phyloP scores from a whole-genome alignment of 2,329 filamentous ascomycete genomes.

The Zymoseptoria pseudotritici region DNA sequence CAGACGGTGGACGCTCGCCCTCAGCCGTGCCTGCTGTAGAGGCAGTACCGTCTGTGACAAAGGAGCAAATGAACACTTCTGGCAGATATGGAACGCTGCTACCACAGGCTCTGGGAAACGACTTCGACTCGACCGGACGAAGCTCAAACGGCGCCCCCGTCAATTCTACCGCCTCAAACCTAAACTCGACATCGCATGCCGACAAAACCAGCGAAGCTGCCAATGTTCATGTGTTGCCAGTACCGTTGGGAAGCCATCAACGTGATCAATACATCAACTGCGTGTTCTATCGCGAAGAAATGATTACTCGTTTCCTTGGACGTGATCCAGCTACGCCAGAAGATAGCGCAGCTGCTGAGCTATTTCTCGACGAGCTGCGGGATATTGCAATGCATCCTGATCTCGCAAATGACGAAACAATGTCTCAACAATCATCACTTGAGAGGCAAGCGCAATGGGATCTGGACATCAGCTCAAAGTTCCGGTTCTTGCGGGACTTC shows the following conservation, averaged over 20 bases:
- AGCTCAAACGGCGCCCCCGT: background rate
- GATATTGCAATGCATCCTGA: slow-evolving; percentile 28
- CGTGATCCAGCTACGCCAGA: slow-evolving; percentile 8
- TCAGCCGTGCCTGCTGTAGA: slow-evolving; percentile 28
- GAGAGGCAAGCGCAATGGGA: slow-evolving; percentile 29
- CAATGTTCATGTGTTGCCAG: slow-evolving; percentile 21
- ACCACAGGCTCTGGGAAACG: slow-evolving; percentile 16
- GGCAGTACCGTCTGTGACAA: slow-evolving; percentile 17
- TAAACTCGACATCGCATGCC: background rate
- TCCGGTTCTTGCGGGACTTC: slow-evolving; percentile 29
- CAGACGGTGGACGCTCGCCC: slow-evolving; percentile 25
- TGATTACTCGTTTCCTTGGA: slow-evolving; percentile 22
- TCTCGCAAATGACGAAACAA: slow-evolving; percentile 27
- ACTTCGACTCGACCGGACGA: slow-evolving; percentile 1
- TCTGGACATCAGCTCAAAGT: slow-evolving; percentile 30
- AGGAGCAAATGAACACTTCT: slow-evolving; percentile 29
- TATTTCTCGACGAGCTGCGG: slow-evolving; percentile 22
- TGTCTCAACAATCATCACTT: slow-evolving; percentile 22
- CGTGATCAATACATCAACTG: slow-evolving; percentile 25
- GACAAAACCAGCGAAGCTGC: slow-evolving; percentile 12
- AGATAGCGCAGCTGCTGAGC: slow-evolving; percentile 16
- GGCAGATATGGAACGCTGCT: slow-evolving; percentile 29
- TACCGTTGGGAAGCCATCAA: slow-evolving; percentile 25
- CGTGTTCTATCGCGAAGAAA: slow-evolving; percentile 16
- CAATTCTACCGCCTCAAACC: background rate